Percentiles rank a stretch among this genome's conserved stretches.
These are phyloP conservation scores for Ophiostoma fasciatum DNA, from an alignment of 2,329 filamentous ascomycete species.

Conservation along the genomic window DNA sequence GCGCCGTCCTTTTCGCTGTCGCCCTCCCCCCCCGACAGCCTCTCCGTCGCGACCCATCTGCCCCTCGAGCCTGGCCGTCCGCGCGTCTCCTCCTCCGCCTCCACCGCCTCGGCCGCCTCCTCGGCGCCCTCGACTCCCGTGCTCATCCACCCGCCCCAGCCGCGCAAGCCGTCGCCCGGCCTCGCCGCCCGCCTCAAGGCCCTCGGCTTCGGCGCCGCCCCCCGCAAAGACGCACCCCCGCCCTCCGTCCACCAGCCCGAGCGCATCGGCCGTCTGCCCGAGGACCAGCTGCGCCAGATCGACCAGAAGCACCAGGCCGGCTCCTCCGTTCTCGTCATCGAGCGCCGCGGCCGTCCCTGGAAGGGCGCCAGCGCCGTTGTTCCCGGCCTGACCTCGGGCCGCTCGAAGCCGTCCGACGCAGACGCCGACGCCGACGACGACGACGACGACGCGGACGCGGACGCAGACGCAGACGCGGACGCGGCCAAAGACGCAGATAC, in stretches of 20 bases:
- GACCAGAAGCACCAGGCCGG: conserved; percentile 50
- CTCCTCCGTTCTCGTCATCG: conserved; percentile 34
- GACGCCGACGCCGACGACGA: conserved; percentile 4
- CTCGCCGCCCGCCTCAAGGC: conserved; percentile 51
- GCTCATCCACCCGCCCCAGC: conserved; percentile 16
- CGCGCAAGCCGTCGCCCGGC: conserved; percentile 47
- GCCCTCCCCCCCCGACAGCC: not conserved
- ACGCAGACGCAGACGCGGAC: conserved; percentile 17
- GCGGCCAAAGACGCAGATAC: conserved; percentile 4
- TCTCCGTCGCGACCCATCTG: not conserved
- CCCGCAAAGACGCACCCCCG: conserved; percentile 21
- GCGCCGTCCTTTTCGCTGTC: no score
- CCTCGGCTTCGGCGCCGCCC: conserved; percentile 40
- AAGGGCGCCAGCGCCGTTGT: conserved; percentile 47
- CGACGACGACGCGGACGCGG: conserved; percentile 8
- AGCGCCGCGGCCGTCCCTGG: conserved; percentile 58
- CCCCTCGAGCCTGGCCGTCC: not conserved
- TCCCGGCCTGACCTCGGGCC: conserved; percentile 36
- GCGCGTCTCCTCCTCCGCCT: conserved; percentile 13
- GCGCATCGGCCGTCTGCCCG: conserved; percentile 51
- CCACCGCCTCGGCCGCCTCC: conserved; percentile 9
- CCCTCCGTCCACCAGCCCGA: conserved; percentile 22
- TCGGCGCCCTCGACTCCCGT: not conserved
- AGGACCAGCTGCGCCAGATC: conserved; percentile 54
- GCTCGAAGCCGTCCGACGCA: no score